Conservation (phyloP, 768 basidiomycete species). For the Chiua virens region DNA sequence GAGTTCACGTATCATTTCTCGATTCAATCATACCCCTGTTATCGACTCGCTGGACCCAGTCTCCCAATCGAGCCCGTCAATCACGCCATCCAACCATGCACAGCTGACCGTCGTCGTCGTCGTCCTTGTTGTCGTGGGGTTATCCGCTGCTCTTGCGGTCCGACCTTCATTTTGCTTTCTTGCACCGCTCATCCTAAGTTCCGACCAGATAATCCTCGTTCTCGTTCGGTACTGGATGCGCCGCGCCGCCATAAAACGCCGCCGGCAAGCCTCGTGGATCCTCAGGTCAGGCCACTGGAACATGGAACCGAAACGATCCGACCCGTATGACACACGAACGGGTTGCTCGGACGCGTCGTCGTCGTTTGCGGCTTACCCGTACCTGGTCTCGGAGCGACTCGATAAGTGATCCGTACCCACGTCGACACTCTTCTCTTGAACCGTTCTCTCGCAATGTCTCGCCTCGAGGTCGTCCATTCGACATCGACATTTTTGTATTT, state of each 20-base stretch:
- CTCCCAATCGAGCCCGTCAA: neutral
- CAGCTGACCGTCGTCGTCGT: neutral
- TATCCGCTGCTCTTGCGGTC: slow-evolving; percentile 10
- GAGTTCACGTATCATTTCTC: too few relatives aligned
- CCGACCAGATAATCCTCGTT: slow-evolving; percentile 15
- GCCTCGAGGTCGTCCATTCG: too few relatives aligned
- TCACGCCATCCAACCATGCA: neutral
- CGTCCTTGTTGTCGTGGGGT: neutral
- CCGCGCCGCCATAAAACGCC: slow-evolving; percentile 17
- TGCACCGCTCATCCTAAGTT: neutral
- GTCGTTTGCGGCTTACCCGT: slow-evolving; percentile 15
- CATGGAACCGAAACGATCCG: slow-evolving; percentile 13
- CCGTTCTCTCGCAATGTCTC: neutral
- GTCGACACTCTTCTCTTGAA: neutral
- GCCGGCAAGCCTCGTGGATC: slow-evolving; percentile 28
- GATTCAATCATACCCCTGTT: slow-evolving; percentile 2
- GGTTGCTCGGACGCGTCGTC: slow-evolving; percentile 15
- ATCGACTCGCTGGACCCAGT: slow-evolving; percentile 14
- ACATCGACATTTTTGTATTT: neutral
- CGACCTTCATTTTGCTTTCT: neutral
- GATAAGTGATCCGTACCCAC: neutral
- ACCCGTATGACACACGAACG: slow-evolving; percentile 5
- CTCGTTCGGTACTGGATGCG: slow-evolving; percentile 15
- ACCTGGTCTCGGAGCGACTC: slow-evolving; percentile 18
- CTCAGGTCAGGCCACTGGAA: slow-evolving; percentile 21